Evolutionary conservation across 1,284 basidiomycete species (phyloP), one percentile per base, ranked within the genome.

Genomic region (Irpex rosettiformis): DNA sequence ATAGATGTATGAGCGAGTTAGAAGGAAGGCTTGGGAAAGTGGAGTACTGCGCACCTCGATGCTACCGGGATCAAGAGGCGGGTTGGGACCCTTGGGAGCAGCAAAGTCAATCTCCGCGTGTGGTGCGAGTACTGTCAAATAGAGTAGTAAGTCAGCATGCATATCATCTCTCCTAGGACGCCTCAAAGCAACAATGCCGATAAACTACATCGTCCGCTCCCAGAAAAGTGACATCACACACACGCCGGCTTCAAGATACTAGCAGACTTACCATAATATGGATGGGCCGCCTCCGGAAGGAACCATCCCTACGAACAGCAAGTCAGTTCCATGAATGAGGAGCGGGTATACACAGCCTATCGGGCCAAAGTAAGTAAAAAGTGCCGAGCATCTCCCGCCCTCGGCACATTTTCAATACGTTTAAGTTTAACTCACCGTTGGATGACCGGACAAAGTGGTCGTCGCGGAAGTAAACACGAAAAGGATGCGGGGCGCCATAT

Each of bases 231-330:
- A n/a, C n/a, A n/a, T n/a, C n/a, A n/a, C n/a, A n/a, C n/a, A n/a
- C n/a, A n/a, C n/a, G n/a, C n/a, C n/a, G n/a, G n/a, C n/a, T 22
- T 18, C 43, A n/a, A 8, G 43, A 8, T 45, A 2, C 43, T 4
- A 3, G 43, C 18, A 22, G 16, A 48, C 65, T 21, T 54, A 67
- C 66, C 72, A 67, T 89, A 89, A 76, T 91, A 93, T 0, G 91
- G 90, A 70, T 94, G 91, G 1, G 91, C 90, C 10, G 88, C 88
- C 70, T 91, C 88, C 11, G 87, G 84, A 25, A 86, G 75, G 70
- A 83, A 90, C 81, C 81, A 88, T 52, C 88, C 87, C 79, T 85
- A 55, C 27, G 1, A 11, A 18, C 22, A n/a, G 8, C n/a, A 45
- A 45, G 13, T 2, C 10, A 10, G 33, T 11, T 37, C n/a, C 45